Evolutionary conservation across 2,329 filamentous ascomycete genomes (phyloP).

Genomic region (Akanthomyces lecanii): DNA sequence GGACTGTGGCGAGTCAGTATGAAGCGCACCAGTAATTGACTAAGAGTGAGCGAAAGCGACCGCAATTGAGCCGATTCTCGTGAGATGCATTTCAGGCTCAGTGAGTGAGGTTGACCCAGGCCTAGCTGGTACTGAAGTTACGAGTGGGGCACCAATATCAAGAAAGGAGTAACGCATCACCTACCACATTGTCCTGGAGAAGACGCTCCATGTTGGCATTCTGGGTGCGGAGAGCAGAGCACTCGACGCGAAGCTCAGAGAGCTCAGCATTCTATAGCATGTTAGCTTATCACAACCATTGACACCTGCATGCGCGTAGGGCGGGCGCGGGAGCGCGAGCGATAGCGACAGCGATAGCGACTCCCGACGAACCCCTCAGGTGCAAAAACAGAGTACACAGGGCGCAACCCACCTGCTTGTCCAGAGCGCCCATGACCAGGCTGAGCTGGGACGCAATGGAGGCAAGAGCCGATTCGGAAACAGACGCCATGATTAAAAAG

Average conservation of each 20-base stretch:
- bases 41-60: background rate
- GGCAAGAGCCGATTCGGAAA: conserved; percentile 16
- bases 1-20: conserved; percentile 1
- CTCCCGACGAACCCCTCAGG: conserved; percentile 1
- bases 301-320: background rate
- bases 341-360: background rate
- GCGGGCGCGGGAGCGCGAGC: background rate
- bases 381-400: conserved; percentile 6
- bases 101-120: background rate
- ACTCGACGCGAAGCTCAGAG: conserved; percentile 23
- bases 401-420: conserved; percentile 17
- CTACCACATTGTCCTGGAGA: conserved; percentile 22
- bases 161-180: conserved; percentile 14
- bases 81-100: background rate
- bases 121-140: background rate
- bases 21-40: no score
- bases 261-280: conserved; percentile 22
- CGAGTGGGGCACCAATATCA: conserved; percentile 4
- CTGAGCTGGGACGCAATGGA: conserved; percentile 17
- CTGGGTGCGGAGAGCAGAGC: conserved; percentile 23
- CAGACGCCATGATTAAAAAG: conserved; percentile 16
- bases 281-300: background rate
- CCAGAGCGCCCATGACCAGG: conserved; percentile 18
- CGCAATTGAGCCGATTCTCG: background rate
- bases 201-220: conserved; percentile 24